A percentile compares a stretch with the other conserved stretches of the same genome.
Conservation (phyloP, 805 yeast species). For the Candida boidinii region DNA sequence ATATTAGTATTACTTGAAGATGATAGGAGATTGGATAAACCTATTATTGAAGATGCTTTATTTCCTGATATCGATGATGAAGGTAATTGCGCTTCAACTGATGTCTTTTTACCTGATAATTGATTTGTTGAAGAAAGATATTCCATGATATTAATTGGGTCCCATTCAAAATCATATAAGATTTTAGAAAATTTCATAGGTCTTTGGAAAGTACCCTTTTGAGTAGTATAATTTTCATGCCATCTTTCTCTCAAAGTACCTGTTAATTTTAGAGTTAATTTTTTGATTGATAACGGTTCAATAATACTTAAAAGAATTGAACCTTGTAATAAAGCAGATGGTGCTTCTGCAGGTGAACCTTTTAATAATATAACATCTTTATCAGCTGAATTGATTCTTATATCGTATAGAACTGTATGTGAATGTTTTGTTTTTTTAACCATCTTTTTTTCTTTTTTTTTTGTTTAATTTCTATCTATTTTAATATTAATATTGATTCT, state of each 20-base stretch:
- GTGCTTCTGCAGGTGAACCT: slow-evolving; percentile 72
- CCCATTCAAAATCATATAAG: slow-evolving; percentile 76
- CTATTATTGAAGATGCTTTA: too few species aligned
- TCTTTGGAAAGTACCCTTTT: slow-evolving; percentile 34
- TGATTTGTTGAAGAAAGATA: slow-evolving; percentile 3
- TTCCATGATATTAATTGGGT: slow-evolving; percentile 47
- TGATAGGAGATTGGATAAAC: too few species aligned
- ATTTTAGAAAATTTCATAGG: slow-evolving; percentile 49
- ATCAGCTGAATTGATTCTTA: slow-evolving; percentile 57
- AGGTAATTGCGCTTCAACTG: too few species aligned
- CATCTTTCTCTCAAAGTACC: slow-evolving; percentile 63
- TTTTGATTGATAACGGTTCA: slow-evolving; percentile 67
- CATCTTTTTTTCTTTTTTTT: slow-evolving; percentile 8
- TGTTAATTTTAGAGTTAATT: slow-evolving; percentile 52
- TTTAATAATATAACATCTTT: slow-evolving; percentile 74
- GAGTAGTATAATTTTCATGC: slow-evolving; percentile 42
- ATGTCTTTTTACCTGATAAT: too few species aligned
- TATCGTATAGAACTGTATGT: slow-evolving; percentile 29
- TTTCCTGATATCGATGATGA: background rate
- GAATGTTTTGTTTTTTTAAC: slow-evolving; percentile 14
- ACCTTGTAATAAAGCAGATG: slow-evolving; percentile 70
- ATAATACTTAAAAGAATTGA: slow-evolving; percentile 64
- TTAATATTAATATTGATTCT: too few species aligned
- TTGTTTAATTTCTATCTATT: too few species aligned
- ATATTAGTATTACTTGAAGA: too few species aligned